These are phyloP conservation scores for Ceratobasidium sp. DNA, from an alignment of 1,284 basidiomycete genomes.

Conservation along the genomic window DNA sequence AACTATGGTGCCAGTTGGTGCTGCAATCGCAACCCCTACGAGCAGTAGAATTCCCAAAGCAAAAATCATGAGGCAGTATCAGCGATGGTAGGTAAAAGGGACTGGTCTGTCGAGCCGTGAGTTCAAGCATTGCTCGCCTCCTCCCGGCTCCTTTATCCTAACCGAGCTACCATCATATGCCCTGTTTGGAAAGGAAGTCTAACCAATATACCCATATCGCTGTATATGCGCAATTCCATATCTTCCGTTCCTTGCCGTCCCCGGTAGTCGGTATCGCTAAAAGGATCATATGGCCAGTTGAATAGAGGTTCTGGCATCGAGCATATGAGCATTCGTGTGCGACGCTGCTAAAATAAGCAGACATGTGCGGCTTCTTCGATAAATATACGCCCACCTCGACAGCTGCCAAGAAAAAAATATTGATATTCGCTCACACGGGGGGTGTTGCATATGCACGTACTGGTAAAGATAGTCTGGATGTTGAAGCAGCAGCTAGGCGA, in stretches of 20 bases:
- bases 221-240: background rate
- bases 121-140: background rate
- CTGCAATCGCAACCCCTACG: conserved; percentile 17
- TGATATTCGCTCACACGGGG: too few species aligned
- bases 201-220: too few species aligned
- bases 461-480: too few species aligned
- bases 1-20: background rate
- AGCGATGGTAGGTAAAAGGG: background rate
- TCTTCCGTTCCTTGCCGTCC: background rate
- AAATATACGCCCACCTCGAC: background rate
- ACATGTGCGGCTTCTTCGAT: background rate
- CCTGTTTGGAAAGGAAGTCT: too few species aligned
- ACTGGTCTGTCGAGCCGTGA: background rate
- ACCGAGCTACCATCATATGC: background rate
- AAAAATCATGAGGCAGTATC: background rate
- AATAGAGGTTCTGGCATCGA: background rate
- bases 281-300: background rate
- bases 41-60: conserved; percentile 8
- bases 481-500: too few species aligned
- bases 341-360: background rate
- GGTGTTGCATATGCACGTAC: too few species aligned
- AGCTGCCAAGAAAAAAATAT: background rate
- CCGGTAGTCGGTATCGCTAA: background rate
- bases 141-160: background rate
- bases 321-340: background rate